Evolutionary conservation across 2,329 filamentous ascomycete species (phyloP).

Genomic region (Talaromyces sp.): DNA sequence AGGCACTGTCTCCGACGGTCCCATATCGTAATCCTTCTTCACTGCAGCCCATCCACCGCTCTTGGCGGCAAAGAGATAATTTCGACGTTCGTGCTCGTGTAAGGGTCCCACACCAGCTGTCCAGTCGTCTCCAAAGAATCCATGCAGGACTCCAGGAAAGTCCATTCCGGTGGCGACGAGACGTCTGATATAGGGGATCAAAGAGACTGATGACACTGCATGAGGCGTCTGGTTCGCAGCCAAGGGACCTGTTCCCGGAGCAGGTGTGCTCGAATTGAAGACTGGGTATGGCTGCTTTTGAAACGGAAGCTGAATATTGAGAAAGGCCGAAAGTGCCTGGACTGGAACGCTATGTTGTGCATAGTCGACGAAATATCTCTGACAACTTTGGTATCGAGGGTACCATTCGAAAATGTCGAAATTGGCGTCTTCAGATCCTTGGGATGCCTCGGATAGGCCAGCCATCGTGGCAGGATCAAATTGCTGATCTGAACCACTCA

Average conservation of each 20-base stretch:
- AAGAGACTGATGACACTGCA: conserved; percentile 54
- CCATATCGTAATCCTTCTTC: conserved; percentile 87
- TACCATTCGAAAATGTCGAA: conserved; percentile 84
- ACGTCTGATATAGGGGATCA: conserved; percentile 86
- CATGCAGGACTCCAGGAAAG: conserved; percentile 77
- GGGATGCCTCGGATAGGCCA: conserved; percentile 35
- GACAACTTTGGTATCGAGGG: conserved; percentile 83
- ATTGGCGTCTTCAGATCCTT: conserved; percentile 42
- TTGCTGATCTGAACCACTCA: conserved; percentile 31
- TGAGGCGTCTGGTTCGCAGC: conserved; percentile 42
- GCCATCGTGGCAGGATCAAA: conserved; percentile 40
- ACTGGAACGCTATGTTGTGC: conserved; percentile 79
- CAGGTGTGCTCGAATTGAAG: conserved; percentile 37
- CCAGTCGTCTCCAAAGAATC: conserved; percentile 98
- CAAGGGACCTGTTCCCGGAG: conserved; percentile 21
- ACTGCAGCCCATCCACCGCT: conserved; percentile 85
- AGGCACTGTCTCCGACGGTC: conserved; percentile 75
- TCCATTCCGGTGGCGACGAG: conserved; percentile 91
- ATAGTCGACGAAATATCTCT: conserved; percentile 86
- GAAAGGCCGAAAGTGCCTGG: conserved; percentile 81
- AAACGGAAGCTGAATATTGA: conserved; percentile 89
- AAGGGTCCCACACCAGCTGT: conserved; percentile 71
- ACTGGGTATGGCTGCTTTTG: conserved; percentile 61
- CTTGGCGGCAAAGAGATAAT: conserved; percentile 94
- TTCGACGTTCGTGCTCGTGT: conserved; percentile 84